Conservation (phyloP, 2,329 filamentous ascomycete genomes). For the Plectosphaerella cucumerina region DNA sequence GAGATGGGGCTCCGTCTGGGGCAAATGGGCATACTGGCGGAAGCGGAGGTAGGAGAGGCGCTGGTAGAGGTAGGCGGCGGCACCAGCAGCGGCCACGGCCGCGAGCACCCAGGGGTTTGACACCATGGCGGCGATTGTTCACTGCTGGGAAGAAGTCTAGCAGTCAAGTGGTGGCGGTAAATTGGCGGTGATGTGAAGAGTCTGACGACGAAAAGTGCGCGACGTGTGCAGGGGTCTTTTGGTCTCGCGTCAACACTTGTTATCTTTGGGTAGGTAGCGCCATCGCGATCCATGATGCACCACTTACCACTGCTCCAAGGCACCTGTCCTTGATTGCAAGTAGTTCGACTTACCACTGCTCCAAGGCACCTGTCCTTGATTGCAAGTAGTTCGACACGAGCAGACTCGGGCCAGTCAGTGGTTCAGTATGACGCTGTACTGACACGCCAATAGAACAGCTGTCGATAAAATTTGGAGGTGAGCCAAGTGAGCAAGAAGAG, state of each 20-base stretch:
- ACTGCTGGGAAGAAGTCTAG: background rate
- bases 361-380: no score
- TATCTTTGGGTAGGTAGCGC: no score
- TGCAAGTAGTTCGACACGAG: background rate
- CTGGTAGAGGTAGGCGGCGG: slow-evolving; percentile 5
- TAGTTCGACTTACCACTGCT: background rate
- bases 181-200: no score
- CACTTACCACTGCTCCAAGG: no score
- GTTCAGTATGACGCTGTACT: no score
- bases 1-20: slow-evolving; percentile 9
- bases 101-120: background rate
- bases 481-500: no score
- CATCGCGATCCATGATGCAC: no score
- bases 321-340: no score
- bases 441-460: no score
- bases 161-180: slow-evolving; percentile 14
- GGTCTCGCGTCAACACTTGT: background rate
- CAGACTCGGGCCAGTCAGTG: background rate
- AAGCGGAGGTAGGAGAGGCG: slow-evolving; percentile 7
- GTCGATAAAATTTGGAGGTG: no score
- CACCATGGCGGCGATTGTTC: slow-evolving; percentile 1
- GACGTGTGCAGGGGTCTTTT: background rate
- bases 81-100: slow-evolving; percentile 4
- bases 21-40: slow-evolving; percentile 7
- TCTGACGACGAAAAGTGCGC: no score